phyloP scores from a whole-genome alignment of 441 rosid species.

The Pelargonium myrrhifolium region DNA sequence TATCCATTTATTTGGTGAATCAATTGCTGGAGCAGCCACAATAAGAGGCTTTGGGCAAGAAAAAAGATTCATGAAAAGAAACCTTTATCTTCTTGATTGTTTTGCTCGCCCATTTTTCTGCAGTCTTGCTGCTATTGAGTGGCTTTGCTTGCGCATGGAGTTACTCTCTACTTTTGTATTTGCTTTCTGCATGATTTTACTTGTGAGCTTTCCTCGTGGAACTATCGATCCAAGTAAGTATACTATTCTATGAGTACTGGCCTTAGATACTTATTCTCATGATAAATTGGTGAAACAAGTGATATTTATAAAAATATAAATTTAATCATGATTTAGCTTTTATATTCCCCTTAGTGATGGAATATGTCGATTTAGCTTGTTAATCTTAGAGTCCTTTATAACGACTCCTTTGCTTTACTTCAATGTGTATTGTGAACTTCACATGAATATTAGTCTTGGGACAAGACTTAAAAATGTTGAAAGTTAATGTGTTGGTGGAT shows the following conservation, averaged over 20 bases:
- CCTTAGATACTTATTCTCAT: constrained; percentile 9
- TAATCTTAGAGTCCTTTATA: background rate
- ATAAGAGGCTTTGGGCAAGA: constrained; percentile 99
- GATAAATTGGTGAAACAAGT: background rate
- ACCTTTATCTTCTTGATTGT: constrained; percentile 96
- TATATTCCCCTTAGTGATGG: background rate
- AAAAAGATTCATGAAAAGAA: constrained; percentile 94
- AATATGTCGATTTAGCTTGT: background rate
- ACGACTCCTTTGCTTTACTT: background rate
- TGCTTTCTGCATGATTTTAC: constrained; percentile 97
- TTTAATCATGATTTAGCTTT: background rate
- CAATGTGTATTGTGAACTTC: background rate
- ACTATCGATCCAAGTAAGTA: constrained; percentile 94
- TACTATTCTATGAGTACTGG: constrained; percentile 3
- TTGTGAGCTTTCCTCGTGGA: constrained; percentile 95
- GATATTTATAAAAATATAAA: background rate
- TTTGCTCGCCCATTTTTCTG: constrained; percentile 97
- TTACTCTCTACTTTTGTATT: constrained; percentile 92
- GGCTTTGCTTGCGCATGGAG: constrained; percentile 99
- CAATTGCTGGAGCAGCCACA: constrained; percentile 98
- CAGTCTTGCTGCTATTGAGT: constrained; percentile 96
- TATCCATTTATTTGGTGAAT: constrained; percentile 92
- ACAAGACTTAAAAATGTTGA: background rate
- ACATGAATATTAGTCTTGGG: background rate
- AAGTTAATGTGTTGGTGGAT: constrained; percentile 3